Evolutionary conservation across 1,284 basidiomycete genomes (phyloP).

Genomic region (Cryptococcus sp.): DNA sequence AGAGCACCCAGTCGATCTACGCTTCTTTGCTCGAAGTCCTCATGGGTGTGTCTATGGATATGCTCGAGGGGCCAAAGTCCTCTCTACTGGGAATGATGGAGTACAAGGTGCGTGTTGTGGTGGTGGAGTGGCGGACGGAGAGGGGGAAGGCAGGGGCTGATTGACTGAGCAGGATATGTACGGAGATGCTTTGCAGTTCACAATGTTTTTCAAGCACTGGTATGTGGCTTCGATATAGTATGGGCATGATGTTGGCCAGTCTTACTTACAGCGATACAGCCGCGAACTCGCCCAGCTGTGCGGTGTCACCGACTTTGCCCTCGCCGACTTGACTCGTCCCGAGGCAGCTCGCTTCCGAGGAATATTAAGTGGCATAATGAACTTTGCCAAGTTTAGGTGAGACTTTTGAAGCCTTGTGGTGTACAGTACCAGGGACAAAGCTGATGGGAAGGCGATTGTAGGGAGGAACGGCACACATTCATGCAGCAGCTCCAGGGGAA

Average conservation of each 20-base stretch:
- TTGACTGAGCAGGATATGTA: constrained; percentile 60
- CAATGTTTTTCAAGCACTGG: constrained; percentile 66
- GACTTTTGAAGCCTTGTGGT: constrained; percentile 6
- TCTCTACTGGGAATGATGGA: constrained; percentile 55
- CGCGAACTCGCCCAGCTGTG: constrained; percentile 67
- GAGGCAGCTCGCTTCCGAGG: constrained; percentile 66
- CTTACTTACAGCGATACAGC: constrained; percentile 44
- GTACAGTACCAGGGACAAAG: not conserved
- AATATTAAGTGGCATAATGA: constrained; percentile 81
- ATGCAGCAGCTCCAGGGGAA: constrained; percentile 22
- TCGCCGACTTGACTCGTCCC: constrained; percentile 69
- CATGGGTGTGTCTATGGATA: constrained; percentile 61
- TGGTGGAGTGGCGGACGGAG: not conserved
- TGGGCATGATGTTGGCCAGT: no score
- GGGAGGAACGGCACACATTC: constrained; percentile 27
- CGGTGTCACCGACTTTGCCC: constrained; percentile 70
- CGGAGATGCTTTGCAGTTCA: constrained; percentile 57
- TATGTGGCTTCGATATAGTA: constrained; percentile 40
- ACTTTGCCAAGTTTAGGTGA: constrained; percentile 78
- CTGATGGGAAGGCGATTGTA: constrained; percentile 5
- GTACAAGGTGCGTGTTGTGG: constrained; percentile 52
- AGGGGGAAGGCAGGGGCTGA: not conserved
- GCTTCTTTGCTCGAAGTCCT: constrained; percentile 62
- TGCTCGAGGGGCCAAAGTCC: constrained; percentile 61
- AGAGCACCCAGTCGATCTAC: constrained; percentile 58